Evolutionary conservation across 2,329 filamentous ascomycete genomes (phyloP).

Genomic region (Fusarium acutatum): DNA sequence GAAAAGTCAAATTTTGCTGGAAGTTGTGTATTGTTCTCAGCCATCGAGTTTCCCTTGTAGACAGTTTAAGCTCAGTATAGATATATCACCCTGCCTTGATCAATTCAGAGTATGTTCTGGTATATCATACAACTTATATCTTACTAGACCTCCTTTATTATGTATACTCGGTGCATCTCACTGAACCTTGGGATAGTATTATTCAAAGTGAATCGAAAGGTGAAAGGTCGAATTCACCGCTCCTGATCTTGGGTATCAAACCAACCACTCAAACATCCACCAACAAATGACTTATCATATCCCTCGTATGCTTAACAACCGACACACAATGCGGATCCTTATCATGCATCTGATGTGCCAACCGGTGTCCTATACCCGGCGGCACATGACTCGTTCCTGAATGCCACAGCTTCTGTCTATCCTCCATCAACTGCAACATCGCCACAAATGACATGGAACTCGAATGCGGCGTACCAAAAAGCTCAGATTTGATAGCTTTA

Average conservation of each 20-base stretch:
- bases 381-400: conserved; percentile 21
- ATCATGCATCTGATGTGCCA: conserved; percentile 16
- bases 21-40: too few species aligned
- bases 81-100: too few species aligned
- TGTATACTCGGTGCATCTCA: too few species aligned
- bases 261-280: conserved; percentile 3
- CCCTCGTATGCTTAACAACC: conserved; percentile 37
- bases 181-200: too few species aligned
- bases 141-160: too few species aligned
- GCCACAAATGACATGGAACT: background rate
- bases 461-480: conserved; percentile 19
- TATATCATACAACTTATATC: too few species aligned
- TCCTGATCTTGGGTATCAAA: conserved; percentile 9
- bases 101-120: too few species aligned
- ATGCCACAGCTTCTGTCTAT: conserved; percentile 37
- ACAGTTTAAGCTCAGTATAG: too few species aligned
- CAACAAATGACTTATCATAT: conserved; percentile 19
- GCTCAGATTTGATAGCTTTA: conserved; percentile 29
- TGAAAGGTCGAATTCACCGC: too few species aligned
- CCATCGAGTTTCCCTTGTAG: too few species aligned
- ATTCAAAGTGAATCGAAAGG: too few species aligned
- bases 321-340: conserved; percentile 38
- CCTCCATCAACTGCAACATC: conserved; percentile 38
- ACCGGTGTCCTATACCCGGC: background rate
- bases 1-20: too few species aligned